These are phyloP conservation scores for Geum urbanum DNA, from an alignment of 306 rosid genomes.

Conservation along the genomic window DNA sequence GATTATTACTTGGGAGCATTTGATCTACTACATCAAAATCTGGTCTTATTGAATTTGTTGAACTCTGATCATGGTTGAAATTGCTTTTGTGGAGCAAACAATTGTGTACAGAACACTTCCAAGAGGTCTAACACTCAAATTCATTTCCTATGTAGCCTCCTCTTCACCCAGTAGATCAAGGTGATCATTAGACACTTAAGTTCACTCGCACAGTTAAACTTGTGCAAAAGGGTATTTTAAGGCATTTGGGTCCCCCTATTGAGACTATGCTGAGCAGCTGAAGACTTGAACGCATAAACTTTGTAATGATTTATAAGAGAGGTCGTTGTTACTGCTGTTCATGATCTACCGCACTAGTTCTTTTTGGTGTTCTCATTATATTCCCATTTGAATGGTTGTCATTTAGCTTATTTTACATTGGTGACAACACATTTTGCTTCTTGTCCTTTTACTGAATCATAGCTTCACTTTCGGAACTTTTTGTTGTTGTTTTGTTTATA, in stretches of 20 bases:
- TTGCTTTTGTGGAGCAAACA: neutral
- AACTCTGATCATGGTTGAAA: neutral
- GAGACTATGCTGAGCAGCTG: neutral
- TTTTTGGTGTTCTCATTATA: conserved; percentile 9
- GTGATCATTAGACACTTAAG: neutral
- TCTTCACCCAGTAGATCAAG: neutral
- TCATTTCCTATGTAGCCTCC: neutral
- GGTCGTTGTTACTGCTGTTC: conserved; percentile 1
- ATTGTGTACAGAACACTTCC: neutral
- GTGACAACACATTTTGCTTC: conserved; percentile 23
- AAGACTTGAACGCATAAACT: neutral
- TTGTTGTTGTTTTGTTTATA: neutral
- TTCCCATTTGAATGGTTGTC: neutral
- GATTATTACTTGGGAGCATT: neutral
- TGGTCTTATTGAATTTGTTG: no score
- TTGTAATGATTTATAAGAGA: neutral
- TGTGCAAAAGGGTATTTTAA: neutral
- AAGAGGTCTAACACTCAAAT: neutral
- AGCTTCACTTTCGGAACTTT: conserved; percentile 28
- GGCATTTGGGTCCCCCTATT: neutral
- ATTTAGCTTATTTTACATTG: neutral
- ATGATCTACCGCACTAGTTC: conserved; percentile 20
- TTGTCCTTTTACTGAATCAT: conserved; percentile 23
- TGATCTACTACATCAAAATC: neutral
- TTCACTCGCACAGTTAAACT: neutral